phyloP scores from a whole-genome alignment of 2,329 filamentous ascomycete genomes.

The Fusarium secorum region DNA sequence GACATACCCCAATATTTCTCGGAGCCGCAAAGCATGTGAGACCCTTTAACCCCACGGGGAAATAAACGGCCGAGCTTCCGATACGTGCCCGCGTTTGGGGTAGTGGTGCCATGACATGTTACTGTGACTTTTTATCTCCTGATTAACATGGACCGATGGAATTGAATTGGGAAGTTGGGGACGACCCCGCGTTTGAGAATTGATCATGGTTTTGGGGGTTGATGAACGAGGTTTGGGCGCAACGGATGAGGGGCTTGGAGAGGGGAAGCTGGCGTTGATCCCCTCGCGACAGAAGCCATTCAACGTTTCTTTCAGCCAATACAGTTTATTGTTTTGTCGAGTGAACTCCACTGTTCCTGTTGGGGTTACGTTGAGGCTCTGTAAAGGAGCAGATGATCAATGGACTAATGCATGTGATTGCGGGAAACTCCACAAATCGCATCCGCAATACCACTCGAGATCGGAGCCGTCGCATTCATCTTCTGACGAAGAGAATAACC shows the following conservation, averaged over 20 bases:
- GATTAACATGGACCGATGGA: not conserved
- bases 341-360: not conserved
- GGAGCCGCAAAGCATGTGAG: constrained; percentile 20
- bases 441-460: not conserved
- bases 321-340: rapidly evolving
- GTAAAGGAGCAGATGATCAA: not conserved
- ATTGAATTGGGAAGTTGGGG: not conserved
- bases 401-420: not conserved
- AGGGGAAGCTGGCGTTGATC: too few species aligned
- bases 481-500: rapidly evolving
- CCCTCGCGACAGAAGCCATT: rapidly evolving
- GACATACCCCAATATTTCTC: constrained; percentile 6
- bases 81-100: constrained; percentile 25
- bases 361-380: not conserved
- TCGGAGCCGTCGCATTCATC: not conserved
- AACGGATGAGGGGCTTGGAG: too few species aligned
- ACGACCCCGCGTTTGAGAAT: not conserved
- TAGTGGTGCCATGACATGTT: not conserved
- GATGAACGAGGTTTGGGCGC: rapidly evolving
- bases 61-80: constrained; percentile 8
- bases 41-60: constrained; percentile 20
- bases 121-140: constrained; percentile 7
- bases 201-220: not conserved
- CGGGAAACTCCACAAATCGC: not conserved
- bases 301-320: not conserved